Percentiles rank a stretch among this genome's conserved stretches.
These are phyloP conservation scores for Triangularia setosa DNA, from an alignment of 2,329 filamentous ascomycete genomes.

Conservation along the genomic window DNA sequence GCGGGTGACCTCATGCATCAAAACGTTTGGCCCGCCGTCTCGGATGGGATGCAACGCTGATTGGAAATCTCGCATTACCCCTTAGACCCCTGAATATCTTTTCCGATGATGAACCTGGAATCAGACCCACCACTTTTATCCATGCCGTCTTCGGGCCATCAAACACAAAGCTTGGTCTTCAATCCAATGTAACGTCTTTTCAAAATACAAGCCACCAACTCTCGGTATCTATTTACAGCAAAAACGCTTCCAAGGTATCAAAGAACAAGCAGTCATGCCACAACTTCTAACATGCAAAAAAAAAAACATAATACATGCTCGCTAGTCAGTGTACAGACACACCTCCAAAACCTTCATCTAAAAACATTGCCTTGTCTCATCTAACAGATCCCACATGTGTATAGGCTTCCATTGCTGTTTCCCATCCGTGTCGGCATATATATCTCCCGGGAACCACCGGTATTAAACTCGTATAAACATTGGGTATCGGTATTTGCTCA, in stretches of 20 bases:
- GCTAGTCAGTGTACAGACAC: not conserved
- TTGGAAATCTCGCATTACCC: not conserved
- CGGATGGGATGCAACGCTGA: not conserved
- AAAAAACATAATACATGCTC: not conserved
- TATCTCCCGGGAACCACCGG: not conserved
- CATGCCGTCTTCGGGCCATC: not conserved
- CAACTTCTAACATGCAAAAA: not conserved
- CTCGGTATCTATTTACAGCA: not conserved
- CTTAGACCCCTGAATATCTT: not conserved
- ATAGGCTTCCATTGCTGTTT: not conserved
- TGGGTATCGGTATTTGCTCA: constrained; percentile 1
- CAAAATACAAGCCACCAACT: not conserved
- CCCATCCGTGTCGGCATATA: not conserved
- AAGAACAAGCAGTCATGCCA: constrained; percentile 1
- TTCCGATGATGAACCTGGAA: not conserved
- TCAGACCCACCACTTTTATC: not conserved
- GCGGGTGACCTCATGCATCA: not conserved
- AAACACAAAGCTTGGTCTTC: not conserved
- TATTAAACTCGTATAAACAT: constrained; percentile 5
- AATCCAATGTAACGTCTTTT: not conserved
- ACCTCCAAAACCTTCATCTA: not conserved
- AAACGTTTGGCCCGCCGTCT: not conserved
- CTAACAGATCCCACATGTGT: not conserved
- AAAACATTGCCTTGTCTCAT: not conserved
- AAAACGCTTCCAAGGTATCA: constrained; percentile 1